phyloP scores from a whole-genome alignment of 164 flowering plant species.

The Nymphaea thermarum region DNA sequence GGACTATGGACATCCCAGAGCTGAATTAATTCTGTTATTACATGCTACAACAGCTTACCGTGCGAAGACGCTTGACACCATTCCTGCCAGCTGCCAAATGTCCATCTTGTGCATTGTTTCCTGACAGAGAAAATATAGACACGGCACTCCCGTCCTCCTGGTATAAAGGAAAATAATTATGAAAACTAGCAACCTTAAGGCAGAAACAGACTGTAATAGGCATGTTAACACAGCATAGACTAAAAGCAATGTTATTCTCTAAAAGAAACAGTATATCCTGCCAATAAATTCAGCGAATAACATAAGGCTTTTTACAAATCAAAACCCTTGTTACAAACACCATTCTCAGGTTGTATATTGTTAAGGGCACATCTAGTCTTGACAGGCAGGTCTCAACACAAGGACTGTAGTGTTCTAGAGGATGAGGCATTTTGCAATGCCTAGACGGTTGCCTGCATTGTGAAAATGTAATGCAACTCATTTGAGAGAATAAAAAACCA shows the following conservation, averaged over 20 bases:
- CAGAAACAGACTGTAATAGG: background rate
- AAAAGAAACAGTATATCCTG: background rate
- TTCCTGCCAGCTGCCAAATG: conserved; percentile 96
- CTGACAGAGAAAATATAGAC: conserved; percentile 82
- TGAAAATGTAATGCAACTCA: too few relatives aligned
- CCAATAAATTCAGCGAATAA: background rate
- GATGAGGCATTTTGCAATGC: too few relatives aligned
- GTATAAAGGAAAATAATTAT: conserved; percentile 2
- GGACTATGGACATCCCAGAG: background rate
- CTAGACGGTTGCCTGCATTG: too few relatives aligned
- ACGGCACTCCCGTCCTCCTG: conserved; percentile 95
- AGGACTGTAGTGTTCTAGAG: too few relatives aligned
- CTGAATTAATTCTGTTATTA: background rate
- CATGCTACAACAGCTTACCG: conserved; percentile 32
- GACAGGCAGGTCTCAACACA: too few relatives aligned
- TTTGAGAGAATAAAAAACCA: too few relatives aligned
- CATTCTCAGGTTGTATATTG: too few relatives aligned
- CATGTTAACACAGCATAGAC: background rate
- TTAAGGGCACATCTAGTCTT: too few relatives aligned
- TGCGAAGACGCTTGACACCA: conserved; percentile 99
- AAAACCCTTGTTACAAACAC: too few relatives aligned
- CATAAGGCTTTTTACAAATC: too few relatives aligned
- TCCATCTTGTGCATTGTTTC: conserved; percentile 86
- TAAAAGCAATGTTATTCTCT: background rate
- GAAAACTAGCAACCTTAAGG: background rate